These are phyloP conservation scores for Paecilomyces dactylethromorphus DNA, from an alignment of 2,329 filamentous ascomycete genomes.

Conservation along the genomic window DNA sequence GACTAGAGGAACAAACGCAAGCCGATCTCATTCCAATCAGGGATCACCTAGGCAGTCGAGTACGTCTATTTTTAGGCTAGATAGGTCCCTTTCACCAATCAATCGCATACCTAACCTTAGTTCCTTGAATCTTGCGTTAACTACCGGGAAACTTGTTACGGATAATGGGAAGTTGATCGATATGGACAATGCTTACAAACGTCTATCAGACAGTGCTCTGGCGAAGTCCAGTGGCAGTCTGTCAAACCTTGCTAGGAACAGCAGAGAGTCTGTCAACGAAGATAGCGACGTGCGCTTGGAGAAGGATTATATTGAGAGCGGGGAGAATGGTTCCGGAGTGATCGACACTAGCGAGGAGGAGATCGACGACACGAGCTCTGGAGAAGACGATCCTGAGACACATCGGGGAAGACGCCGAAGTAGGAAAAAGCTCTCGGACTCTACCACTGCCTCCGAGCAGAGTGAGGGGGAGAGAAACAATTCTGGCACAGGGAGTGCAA, in stretches of 20 bases:
- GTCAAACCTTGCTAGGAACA: conserved; percentile 43
- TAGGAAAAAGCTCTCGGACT: conserved; percentile 21
- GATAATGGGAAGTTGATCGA: conserved; percentile 59
- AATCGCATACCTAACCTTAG: conserved; percentile 45
- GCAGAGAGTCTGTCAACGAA: conserved; percentile 36
- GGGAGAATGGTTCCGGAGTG: conserved; percentile 46
- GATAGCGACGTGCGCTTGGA: conserved; percentile 53
- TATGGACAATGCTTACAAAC: conserved; percentile 62
- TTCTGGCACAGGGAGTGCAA: conserved; percentile 33
- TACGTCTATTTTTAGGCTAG: conserved; percentile 20
- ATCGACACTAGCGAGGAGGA: conserved; percentile 65
- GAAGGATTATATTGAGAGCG: conserved; percentile 65
- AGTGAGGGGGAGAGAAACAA: conserved; percentile 27
- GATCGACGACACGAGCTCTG: conserved; percentile 45
- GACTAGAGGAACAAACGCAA: conserved; percentile 27
- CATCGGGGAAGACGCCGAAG: conserved; percentile 29
- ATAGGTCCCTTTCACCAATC: conserved; percentile 28
- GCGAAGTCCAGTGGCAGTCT: conserved; percentile 58
- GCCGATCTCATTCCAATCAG: conserved; percentile 33
- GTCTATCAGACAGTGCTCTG: conserved; percentile 65
- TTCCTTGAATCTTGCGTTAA: conserved; percentile 37
- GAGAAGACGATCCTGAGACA: conserved; percentile 55
- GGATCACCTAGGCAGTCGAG: conserved; percentile 33
- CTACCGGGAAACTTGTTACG: conserved; percentile 44
- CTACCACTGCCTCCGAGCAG: conserved; percentile 22